phyloP scores from a whole-genome alignment of 2,329 filamentous ascomycete genomes.

The Tolypocladium amazonense region DNA sequence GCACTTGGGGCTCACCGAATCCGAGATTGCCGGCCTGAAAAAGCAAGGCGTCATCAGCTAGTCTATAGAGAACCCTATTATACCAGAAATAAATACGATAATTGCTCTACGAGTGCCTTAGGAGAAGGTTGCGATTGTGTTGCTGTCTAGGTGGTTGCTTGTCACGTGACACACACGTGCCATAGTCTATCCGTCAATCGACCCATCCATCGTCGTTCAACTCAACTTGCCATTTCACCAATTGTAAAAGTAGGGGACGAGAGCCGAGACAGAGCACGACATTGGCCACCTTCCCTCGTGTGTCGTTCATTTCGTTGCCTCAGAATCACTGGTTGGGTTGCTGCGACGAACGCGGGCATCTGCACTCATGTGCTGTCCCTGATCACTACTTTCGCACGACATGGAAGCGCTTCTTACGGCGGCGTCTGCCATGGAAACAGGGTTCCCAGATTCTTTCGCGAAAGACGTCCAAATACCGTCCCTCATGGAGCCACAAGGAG shows the following conservation, averaged over 20 bases:
- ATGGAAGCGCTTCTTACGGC: neutral
- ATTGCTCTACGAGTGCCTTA: neutral
- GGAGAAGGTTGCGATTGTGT: neutral
- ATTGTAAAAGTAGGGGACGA: neutral
- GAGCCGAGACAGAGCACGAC: neutral
- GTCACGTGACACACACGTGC: neutral
- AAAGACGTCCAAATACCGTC: neutral
- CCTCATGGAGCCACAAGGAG: neutral
- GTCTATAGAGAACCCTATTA: neutral
- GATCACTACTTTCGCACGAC: neutral
- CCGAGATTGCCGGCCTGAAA: slow-evolving; percentile 52
- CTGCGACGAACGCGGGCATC: neutral
- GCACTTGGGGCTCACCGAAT: slow-evolving; percentile 48
- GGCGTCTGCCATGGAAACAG: neutral
- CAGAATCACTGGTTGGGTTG: neutral
- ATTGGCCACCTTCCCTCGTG: too few species aligned
- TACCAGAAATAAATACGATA: neutral
- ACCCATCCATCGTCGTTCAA: neutral
- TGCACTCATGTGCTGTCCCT: neutral
- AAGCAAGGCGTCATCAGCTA: slow-evolving; percentile 55
- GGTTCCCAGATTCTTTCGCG: too few species aligned
- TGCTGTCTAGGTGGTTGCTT: too few species aligned
- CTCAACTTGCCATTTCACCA: neutral
- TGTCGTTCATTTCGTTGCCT: neutral
- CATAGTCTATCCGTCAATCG: neutral